phyloP scores from a whole-genome alignment of 495 filamentous ascomycete species.

The Penicillium steckii region DNA sequence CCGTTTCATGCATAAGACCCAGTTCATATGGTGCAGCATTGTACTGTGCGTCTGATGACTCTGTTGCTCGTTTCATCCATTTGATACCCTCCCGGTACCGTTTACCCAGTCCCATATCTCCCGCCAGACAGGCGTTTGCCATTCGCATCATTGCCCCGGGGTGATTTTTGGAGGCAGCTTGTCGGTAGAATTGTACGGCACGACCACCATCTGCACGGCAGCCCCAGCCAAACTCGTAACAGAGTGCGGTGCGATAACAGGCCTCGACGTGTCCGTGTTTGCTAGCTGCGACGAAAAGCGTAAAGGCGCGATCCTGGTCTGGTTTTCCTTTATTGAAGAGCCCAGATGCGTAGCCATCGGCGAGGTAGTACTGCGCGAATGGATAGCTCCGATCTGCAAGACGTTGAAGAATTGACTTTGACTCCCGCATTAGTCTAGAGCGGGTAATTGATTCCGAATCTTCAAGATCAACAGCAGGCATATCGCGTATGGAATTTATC shows the following conservation, averaged over 20 bases:
- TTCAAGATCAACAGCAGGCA: constrained; percentile 39
- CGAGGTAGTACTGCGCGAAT: constrained; percentile 97
- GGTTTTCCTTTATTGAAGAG: constrained; percentile 90
- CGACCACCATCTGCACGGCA: constrained; percentile 83
- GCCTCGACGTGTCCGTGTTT: constrained; percentile 98
- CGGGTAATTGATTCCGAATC: constrained; percentile 47
- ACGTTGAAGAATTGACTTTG: constrained; percentile 81
- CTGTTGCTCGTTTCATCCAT: constrained; percentile 92
- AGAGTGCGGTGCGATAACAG: constrained; percentile 87
- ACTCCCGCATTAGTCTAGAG: constrained; percentile 77
- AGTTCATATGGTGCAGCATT: constrained; percentile 91
- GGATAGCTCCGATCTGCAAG: constrained; percentile 85
- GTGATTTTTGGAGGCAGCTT: constrained; percentile 88
- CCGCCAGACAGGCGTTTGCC: constrained; percentile 82
- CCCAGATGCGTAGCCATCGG: constrained; percentile 89
- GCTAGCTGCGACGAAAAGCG: constrained; percentile 86
- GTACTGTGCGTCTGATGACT: constrained; percentile 87
- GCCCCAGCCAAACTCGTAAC: constrained; percentile 98
- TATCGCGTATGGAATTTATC: constrained; percentile 78
- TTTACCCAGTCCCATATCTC: constrained; percentile 80
- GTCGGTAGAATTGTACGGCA: constrained; percentile 89
- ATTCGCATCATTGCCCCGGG: constrained; percentile 92
- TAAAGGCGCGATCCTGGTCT: constrained; percentile 87
- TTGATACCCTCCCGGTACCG: constrained; percentile 91
- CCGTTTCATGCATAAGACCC: constrained; percentile 80